phyloP scores from a whole-genome alignment of 108 stramenopile genomes.

The Pseudonitzschia delicatissima region DNA sequence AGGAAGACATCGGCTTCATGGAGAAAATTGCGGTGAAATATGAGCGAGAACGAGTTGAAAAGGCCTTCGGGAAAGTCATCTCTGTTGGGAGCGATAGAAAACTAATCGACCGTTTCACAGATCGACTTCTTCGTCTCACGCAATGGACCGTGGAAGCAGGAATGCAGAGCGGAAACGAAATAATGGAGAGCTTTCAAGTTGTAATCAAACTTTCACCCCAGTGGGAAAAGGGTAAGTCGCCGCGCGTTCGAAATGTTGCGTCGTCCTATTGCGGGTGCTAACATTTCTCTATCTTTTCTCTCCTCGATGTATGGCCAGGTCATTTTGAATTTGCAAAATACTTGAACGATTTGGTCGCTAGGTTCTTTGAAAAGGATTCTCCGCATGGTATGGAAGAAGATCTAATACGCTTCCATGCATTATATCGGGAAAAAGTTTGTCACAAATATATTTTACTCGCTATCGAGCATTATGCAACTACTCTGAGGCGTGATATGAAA shows the following conservation, averaged over 20 bases:
- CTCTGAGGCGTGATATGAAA: slow-evolving; percentile 64
- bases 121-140: slow-evolving; percentile 60
- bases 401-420: slow-evolving; percentile 28
- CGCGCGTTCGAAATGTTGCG: neutral
- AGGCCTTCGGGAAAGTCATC: neutral
- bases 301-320: slow-evolving; percentile 25
- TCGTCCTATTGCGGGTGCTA: neutral
- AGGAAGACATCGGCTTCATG: slow-evolving; percentile 7
- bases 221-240: slow-evolving; percentile 79
- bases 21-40: slow-evolving; percentile 17
- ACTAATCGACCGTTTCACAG: slow-evolving; percentile 38
- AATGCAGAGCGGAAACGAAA: slow-evolving; percentile 63
- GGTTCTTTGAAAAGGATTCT: slow-evolving; percentile 19
- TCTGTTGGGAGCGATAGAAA: slow-evolving; percentile 7
- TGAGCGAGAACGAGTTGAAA: slow-evolving; percentile 6
- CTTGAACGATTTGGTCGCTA: slow-evolving; percentile 34
- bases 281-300: neutral
- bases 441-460: slow-evolving; percentile 68
- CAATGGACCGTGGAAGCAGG: slow-evolving; percentile 79
- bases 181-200: slow-evolving; percentile 60
- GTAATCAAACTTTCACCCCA: slow-evolving; percentile 58
- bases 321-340: slow-evolving; percentile 82
- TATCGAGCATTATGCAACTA: slow-evolving; percentile 64
- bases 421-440: slow-evolving; percentile 51
- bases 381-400: slow-evolving; percentile 41